Conservation (phyloP, 148 eudicot genomes). For the Vaccinium darrowii region DNA sequence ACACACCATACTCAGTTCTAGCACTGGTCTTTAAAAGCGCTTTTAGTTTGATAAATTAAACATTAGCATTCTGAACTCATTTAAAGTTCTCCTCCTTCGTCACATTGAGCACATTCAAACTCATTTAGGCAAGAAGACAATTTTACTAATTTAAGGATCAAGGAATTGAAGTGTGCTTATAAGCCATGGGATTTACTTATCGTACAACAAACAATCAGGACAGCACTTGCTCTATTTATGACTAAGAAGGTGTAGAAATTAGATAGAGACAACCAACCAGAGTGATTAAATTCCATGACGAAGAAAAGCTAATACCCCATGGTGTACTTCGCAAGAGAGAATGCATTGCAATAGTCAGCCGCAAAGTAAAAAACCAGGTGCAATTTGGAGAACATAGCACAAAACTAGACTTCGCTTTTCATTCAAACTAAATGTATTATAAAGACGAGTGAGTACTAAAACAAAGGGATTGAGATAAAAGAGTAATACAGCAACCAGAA, state of each 20-base stretch:
- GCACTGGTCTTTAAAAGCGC: not conserved
- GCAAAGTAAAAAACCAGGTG: not conserved
- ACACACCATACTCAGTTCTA: not conserved
- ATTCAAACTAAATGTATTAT: not conserved
- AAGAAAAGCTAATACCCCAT: not conserved
- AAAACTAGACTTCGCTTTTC: not conserved
- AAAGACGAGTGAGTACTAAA: not conserved
- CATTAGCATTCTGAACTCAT: not conserved
- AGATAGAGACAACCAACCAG: not conserved
- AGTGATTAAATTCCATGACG: not conserved
- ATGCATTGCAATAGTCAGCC: not conserved
- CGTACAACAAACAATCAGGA: not conserved
- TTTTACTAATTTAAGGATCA: not conserved
- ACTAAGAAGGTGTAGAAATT: not conserved
- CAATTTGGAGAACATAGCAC: not conserved
- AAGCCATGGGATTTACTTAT: not conserved
- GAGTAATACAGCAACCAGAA: conserved; percentile 6
- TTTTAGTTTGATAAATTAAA: not conserved
- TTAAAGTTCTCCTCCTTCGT: not conserved
- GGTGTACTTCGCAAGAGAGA: not conserved
- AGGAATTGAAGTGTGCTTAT: not conserved
- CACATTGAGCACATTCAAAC: not conserved
- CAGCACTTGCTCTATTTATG: not conserved
- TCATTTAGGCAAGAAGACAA: not conserved
- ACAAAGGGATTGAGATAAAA: not conserved